These are phyloP conservation scores for Begonia fuchsioides DNA, from an alignment of 306 rosid genomes.

Conservation along the genomic window DNA sequence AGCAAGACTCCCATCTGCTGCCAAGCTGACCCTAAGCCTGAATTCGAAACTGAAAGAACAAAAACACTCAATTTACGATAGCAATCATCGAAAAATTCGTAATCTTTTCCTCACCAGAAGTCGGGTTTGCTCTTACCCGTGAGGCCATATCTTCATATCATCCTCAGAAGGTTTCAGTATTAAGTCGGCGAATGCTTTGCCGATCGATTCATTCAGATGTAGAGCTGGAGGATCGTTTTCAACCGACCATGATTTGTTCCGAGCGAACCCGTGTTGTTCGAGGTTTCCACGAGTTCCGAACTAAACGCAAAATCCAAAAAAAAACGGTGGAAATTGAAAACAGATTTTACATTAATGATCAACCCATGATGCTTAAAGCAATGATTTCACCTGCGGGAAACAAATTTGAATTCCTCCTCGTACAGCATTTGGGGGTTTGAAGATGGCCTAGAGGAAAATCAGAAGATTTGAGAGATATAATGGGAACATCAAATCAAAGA, in stretches of 20 bases:
- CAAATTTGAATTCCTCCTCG: conserved; percentile 93
- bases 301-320: conserved; percentile 18
- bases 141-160: conserved; percentile 78
- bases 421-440: conserved; percentile 61
- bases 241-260: conserved; percentile 58
- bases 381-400: conserved; percentile 60
- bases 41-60: conserved; percentile 64
- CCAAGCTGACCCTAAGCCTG: conserved; percentile 59
- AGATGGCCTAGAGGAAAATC: conserved; percentile 35
- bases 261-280: conserved; percentile 83
- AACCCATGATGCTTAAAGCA: background rate
- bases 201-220: conserved; percentile 27
- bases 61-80: background rate
- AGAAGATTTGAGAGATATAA: no score
- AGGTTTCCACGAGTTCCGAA: conserved; percentile 59
- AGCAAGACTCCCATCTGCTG: conserved; percentile 44
- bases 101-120: conserved; percentile 17
- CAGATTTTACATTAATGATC: background rate
- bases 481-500: no score
- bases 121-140: conserved; percentile 21
- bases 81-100: no score
- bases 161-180: conserved; percentile 66
- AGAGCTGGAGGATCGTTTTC: conserved; percentile 62
- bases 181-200: conserved; percentile 46
- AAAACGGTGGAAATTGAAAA: background rate